phyloP scores from a whole-genome alignment of 805 yeast genomes.

The Candida pseudoglaebosa region DNA sequence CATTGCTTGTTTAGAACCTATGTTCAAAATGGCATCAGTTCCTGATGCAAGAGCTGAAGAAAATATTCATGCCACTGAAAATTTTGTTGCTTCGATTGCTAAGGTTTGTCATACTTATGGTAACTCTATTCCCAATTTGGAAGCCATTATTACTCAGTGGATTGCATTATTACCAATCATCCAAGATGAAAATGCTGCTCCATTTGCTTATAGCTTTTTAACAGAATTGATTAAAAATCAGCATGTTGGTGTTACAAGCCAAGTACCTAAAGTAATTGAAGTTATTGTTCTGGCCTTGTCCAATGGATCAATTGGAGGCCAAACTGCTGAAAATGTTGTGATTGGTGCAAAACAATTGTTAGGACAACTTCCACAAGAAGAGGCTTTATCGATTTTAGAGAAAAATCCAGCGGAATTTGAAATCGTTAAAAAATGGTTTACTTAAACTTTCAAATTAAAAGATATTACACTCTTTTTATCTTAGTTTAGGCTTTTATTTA shows the following conservation, averaged over 20 bases:
- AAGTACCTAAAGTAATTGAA: conserved; percentile 60
- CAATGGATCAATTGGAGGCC: conserved; percentile 64
- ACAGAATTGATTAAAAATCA: conserved; percentile 64
- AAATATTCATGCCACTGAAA: conserved; percentile 82
- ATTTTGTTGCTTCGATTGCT: conserved; percentile 77
- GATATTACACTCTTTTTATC: neutral
- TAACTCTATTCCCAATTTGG: conserved; percentile 54
- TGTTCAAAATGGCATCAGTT: conserved; percentile 65
- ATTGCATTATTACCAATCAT: conserved; percentile 74
- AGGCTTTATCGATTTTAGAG: conserved; percentile 61
- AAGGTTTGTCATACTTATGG: conserved; percentile 69
- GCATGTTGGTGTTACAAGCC: conserved; percentile 51
- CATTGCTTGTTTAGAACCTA: conserved; percentile 66
- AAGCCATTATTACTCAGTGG: conserved; percentile 71
- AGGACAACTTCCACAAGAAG: conserved; percentile 60
- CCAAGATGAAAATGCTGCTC: conserved; percentile 86
- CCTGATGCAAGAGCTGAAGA: conserved; percentile 87
- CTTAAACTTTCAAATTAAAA: conserved; percentile 14
- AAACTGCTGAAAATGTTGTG: conserved; percentile 64
- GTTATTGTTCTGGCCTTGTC: conserved; percentile 69
- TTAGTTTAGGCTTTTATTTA: no score
- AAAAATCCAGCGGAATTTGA: conserved; percentile 54
- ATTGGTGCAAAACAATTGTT: conserved; percentile 60
- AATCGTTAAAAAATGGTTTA: conserved; percentile 57
- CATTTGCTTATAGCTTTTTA: conserved; percentile 73